A percentile compares a stretch with the other conserved stretches of the same genome.
phyloP scores from a whole-genome alignment of 2,329 filamentous ascomycete species.

The Hymenoscyphus albidus region DNA sequence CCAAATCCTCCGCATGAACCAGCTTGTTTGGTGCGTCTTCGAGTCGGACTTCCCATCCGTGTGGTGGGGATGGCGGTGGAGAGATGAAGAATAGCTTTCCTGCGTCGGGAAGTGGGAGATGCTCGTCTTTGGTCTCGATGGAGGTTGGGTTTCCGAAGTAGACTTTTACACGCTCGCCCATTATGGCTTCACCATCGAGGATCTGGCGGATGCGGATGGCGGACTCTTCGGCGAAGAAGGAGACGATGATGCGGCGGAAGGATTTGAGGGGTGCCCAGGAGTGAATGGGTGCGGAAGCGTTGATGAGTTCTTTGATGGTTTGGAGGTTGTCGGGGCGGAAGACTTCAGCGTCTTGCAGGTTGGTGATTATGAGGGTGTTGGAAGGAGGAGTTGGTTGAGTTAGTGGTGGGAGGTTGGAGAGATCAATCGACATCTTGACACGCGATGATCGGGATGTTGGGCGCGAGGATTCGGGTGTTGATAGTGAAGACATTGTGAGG shows the following conservation, averaged over 20 bases:
- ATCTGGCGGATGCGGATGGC: slow-evolving; percentile 67
- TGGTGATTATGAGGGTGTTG: slow-evolving; percentile 82
- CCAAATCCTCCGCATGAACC: slow-evolving; percentile 66
- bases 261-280: slow-evolving; percentile 78
- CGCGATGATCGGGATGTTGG: slow-evolving; percentile 26
- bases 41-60: slow-evolving; percentile 64
- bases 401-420: slow-evolving; percentile 67
- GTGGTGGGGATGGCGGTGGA: slow-evolving; percentile 63
- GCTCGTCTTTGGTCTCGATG: slow-evolving; percentile 51
- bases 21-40: slow-evolving; percentile 68
- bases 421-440: slow-evolving; percentile 63
- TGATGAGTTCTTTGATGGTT: slow-evolving; percentile 68
- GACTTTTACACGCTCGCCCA: slow-evolving; percentile 65
- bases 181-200: slow-evolving; percentile 70
- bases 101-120: slow-evolving; percentile 63
- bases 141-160: slow-evolving; percentile 64
- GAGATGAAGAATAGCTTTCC: slow-evolving; percentile 72
- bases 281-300: slow-evolving; percentile 66
- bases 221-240: slow-evolving; percentile 67
- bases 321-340: slow-evolving; percentile 72
- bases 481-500: slow-evolving; percentile 21
- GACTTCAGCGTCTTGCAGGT: slow-evolving; percentile 68
- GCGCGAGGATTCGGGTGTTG: slow-evolving; percentile 26
- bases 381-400: slow-evolving; percentile 69
- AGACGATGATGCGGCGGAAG: slow-evolving; percentile 76